Base-by-base conservation (phyloP, 1,284 basidiomycete genomes). In the Fomitopsis palustris region DNA sequence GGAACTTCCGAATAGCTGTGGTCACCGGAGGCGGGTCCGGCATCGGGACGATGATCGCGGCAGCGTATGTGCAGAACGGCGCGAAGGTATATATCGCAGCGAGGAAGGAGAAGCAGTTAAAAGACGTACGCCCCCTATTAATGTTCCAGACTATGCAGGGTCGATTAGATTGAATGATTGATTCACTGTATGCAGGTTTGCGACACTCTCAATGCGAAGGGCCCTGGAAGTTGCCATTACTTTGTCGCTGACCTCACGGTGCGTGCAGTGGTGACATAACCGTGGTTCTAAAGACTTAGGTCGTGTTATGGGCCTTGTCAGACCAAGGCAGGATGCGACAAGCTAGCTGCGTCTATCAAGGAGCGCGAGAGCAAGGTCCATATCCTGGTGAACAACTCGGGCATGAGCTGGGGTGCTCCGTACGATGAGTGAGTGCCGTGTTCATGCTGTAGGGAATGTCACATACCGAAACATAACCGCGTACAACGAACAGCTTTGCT, bases 1-100 rank as follows among this genome's bases (percentile, higher is more conserved):
- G 16, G 2, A 16, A 39, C 9, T 16, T 37, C 35, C 21, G 12
- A 14, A 47, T 62, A 91, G 90, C 89, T 41, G 81, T 94, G 47
- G 83, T 94, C 17, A 93, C 90, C 4, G 92, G 92, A 2, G 92
- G 92, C 35, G 84, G 87, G 47, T 85, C 86, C 38, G 92, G 91
- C 0, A 82, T 93, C 47, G 91, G 92, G 2, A 85, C 83, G 66
- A 89, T 93, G 85, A 93, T 95, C 65, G 88, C 93, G 7, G 78
- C 85, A 0, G 87, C 88, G 0, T 86, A 92, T 65, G 88, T 90
- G 1, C 85, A 88, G 74, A 95, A 70, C 47, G 67, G 69, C 21
- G 67, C 64, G 21, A 70, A 85, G 77, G 87, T 89, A 29, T 91
- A 95, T 75, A 94, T 96, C 66, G 93, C 94, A 9, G 88, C 89